Evolutionary conservation across 768 basidiomycete genomes (phyloP).

Genomic region (Auricularia heimuer): DNA sequence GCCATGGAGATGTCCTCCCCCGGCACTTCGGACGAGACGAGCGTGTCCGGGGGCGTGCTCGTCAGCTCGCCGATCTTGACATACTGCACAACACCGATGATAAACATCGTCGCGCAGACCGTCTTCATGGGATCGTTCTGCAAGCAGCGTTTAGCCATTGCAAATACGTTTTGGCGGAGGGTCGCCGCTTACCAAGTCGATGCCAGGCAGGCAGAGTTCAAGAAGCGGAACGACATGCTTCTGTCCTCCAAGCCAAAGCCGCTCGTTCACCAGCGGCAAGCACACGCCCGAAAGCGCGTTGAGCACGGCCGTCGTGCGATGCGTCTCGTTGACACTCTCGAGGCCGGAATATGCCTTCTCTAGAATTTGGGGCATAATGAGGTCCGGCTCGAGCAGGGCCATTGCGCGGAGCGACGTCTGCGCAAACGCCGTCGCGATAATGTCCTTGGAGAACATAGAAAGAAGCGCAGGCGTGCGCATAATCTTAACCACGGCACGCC

Average conservation of each 20-base stretch:
- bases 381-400: slow-evolving; percentile 67
- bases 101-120: slow-evolving; percentile 70
- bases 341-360: slow-evolving; percentile 86
- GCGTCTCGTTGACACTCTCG: slow-evolving; percentile 92
- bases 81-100: slow-evolving; percentile 60
- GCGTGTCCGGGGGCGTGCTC: slow-evolving; percentile 36
- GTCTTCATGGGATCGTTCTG: slow-evolving; percentile 79
- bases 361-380: slow-evolving; percentile 85
- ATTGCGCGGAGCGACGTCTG: slow-evolving; percentile 71
- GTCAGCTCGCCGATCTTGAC: slow-evolving; percentile 73
- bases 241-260: slow-evolving; percentile 75
- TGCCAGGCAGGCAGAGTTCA: slow-evolving; percentile 83
- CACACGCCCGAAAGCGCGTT: slow-evolving; percentile 73
- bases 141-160: slow-evolving; percentile 4
- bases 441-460: slow-evolving; percentile 85
- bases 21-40: slow-evolving; percentile 40
- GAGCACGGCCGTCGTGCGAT: slow-evolving; percentile 84
- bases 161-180: background rate
- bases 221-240: slow-evolving; percentile 81
- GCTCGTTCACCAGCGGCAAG: slow-evolving; percentile 66
- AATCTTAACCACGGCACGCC: slow-evolving; percentile 68
- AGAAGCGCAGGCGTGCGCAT: slow-evolving; percentile 82
- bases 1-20: slow-evolving; percentile 29
- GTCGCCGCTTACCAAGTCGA: slow-evolving; percentile 57
- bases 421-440: slow-evolving; percentile 67